Evolutionary conservation across 345 rosid genomes (phyloP), one percentile per base, ranked within the genome.

Genomic region (Rhodamnia argentea): DNA sequence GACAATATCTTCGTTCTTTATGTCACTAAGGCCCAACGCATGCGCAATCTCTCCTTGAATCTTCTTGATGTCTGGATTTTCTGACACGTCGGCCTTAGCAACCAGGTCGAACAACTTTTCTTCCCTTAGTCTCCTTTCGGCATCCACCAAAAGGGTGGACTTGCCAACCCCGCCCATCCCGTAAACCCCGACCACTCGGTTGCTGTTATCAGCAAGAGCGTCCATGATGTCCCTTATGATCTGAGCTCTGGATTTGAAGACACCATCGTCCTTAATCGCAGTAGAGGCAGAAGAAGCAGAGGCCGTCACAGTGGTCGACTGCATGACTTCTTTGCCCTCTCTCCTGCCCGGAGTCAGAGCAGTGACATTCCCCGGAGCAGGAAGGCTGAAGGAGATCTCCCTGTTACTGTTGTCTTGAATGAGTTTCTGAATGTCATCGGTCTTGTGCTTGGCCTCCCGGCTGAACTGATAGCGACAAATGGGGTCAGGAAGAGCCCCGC

Each of bases 321-420:
- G 40, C 10, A 6, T 10, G 0, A 6, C 40, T 3, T 6, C 40
- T 27, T 13, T 27, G 74, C 40, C 0, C 1, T 60, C 40, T 3
- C 10, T 27, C 0, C 0, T 14, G 40, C 22, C 74, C 5, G 10
- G 1, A 60, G 1, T 60, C 37, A 18, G 0, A 27, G 37, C 0
- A 29, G 75, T 37, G 11, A 7, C 9, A 3, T 1, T 37, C 40
- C 40, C 0, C 29, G 11, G 3, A 29, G 76, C 0, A 37, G 40
- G 40, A 37, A 2, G 2, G 40, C 40, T 37, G 40, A 37, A 37
- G 40, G 40, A 37, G 40, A 37, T 37, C 40, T 37, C 40, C 40
- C 40, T 37, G 40, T 37, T 37, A 37, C 40, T 37, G 40, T 37
- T 37, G 2, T 37, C 40, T 37, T 37, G 40, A 37, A 37, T 37